A percentile compares a stretch with the other conserved stretches of the same genome.
Conservation (phyloP, 371 early-diverging fungal species). For the Apophysomyces ossiformis region DNA sequence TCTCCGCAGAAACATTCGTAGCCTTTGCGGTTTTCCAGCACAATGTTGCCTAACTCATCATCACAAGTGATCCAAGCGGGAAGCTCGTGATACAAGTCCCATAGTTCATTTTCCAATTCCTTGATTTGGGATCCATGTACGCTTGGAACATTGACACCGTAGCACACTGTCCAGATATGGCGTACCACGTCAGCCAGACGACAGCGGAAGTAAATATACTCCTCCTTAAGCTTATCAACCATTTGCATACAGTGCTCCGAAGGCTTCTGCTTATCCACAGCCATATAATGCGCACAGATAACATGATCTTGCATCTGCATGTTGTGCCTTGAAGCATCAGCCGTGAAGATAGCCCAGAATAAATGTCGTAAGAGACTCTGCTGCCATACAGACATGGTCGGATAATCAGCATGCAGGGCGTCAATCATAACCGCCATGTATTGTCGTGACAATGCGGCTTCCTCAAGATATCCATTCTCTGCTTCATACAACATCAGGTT, state of each 20-base stretch:
- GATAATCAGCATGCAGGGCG: slow-evolving; percentile 25
- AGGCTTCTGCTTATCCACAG: slow-evolving; percentile 31
- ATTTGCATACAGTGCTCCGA: slow-evolving; percentile 25
- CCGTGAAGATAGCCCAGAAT: slow-evolving; percentile 31
- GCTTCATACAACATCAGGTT: slow-evolving; percentile 32
- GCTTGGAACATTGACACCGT: slow-evolving; percentile 14
- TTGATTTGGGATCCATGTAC: slow-evolving; percentile 25
- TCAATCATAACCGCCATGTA: slow-evolving; percentile 34
- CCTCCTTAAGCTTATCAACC: slow-evolving; percentile 31
- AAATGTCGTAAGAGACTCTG: slow-evolving; percentile 30
- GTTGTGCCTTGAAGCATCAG: slow-evolving; percentile 24
- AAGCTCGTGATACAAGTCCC: slow-evolving; percentile 26
- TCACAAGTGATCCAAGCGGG: slow-evolving; percentile 25
- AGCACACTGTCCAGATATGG: slow-evolving; percentile 24
- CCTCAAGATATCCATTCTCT: slow-evolving; percentile 26
- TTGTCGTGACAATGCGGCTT: slow-evolving; percentile 24
- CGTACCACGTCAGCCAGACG: slow-evolving; percentile 25
- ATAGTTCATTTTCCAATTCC: slow-evolving; percentile 24
- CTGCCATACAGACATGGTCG: slow-evolving; percentile 32
- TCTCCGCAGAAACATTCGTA: slow-evolving; percentile 24
- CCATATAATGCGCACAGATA: slow-evolving; percentile 25
- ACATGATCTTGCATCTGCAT: slow-evolving; percentile 29
- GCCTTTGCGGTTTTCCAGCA: slow-evolving; percentile 15
- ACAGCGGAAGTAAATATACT: slow-evolving; percentile 32
- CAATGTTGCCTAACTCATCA: slow-evolving; percentile 19